Conservation (phyloP, 345 rosid species). For the Eucalyptus pauciflora region DNA sequence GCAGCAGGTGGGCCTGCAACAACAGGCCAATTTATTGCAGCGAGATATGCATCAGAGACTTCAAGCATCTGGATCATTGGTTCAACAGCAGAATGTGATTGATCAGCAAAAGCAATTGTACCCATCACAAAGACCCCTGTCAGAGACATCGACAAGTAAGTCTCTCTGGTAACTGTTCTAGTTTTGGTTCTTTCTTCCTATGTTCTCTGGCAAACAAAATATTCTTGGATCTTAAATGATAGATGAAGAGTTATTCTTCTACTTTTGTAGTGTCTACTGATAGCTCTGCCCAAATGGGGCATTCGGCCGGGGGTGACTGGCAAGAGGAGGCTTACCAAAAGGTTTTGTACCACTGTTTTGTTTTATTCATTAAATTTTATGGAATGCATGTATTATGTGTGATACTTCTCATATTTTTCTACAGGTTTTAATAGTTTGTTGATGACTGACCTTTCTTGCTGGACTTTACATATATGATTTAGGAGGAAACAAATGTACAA, state of each 20-base stretch:
- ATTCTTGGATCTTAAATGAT: not conserved
- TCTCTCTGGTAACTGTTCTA: not conserved
- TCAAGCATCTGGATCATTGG: conserved; percentile 60
- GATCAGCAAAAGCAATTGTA: conserved; percentile 83
- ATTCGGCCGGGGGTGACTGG: conserved; percentile 67
- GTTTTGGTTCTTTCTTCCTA: not conserved
- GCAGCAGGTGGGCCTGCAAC: conserved; percentile 68
- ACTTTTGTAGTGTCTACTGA: conserved; percentile 59
- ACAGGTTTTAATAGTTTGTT: not conserved
- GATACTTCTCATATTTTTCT: not conserved
- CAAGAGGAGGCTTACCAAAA: conserved; percentile 86
- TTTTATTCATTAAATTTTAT: not conserved
- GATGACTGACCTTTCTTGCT: not conserved
- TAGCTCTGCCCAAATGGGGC: conserved; percentile 56
- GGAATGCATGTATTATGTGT: not conserved
- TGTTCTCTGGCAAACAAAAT: not conserved
- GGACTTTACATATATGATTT: not conserved
- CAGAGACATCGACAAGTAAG: conserved; percentile 83
- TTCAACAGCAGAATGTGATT: conserved; percentile 64
- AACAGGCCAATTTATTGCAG: conserved; percentile 52
- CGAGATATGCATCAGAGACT: conserved; percentile 71
- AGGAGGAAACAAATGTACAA: not conserved
- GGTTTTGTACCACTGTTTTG: conserved; percentile 22
- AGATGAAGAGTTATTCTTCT: not conserved
- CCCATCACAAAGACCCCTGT: conserved; percentile 61